Evolutionary conservation across 768 basidiomycete genomes (phyloP), one percentile per base, ranked within the genome.

Genomic region (Kondoa malvinella): DNA sequence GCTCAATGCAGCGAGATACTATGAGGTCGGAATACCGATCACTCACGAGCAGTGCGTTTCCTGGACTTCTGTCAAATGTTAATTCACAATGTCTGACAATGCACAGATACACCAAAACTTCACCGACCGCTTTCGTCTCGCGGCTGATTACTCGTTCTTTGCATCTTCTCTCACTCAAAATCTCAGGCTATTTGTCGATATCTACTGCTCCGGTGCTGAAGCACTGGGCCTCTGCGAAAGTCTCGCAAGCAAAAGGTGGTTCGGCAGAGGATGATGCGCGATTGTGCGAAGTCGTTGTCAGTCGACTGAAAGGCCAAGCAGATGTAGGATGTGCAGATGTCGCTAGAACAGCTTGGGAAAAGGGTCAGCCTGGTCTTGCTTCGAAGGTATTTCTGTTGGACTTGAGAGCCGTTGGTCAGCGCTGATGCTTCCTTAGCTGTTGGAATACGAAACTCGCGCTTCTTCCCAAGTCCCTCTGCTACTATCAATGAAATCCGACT

Each of bases 141-240:
- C 85, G 92, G 3, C 81, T 99, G 26, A 88, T 89, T 4, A 82
- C 89, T 0, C 85, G 92, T 16, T 89, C 89, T 70, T 81, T 91
- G 69, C 92, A 99, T 74, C 83, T 96, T 1, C 85, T 97, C 58
- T 91, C 94, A 4, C 83, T 97, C 21, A 85, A 92, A 29, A 86
- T 97, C 70, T 92, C 92, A 1, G 81, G 84, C 0, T 91, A 85
- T 77, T 82, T 97, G 32, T 82, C 83, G 17, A 80, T 97, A 58
- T 87, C 88, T 64, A 87, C 91, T 0, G 87, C 92, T 71, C 82
- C 84, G 0, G 91, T 97, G 0, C 79, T 99, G 56, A 88, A 86
- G 71, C 94, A 97, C 75, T 99, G 95, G 95, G 95, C 95, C 0
- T 86, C 85, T 68, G 87, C 89, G 1, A 94, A 95, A 77, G 95